Conservation (phyloP, 139 green algal genomes). For the Penium margaritaceum region DNA sequence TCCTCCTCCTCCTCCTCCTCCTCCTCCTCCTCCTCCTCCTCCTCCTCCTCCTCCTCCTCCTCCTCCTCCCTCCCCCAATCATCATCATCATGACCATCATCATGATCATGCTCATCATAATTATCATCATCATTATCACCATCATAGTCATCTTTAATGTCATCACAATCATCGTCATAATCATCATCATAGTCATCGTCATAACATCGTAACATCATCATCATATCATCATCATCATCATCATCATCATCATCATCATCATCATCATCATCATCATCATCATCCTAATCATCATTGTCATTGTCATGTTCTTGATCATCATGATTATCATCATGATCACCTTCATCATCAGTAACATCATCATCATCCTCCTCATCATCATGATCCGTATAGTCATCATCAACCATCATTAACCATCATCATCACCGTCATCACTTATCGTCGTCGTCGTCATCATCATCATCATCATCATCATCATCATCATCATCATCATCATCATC, state of each 20-base stretch:
- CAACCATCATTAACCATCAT: too few relatives aligned
- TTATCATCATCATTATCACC: neutral
- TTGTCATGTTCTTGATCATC: conserved; percentile 3
- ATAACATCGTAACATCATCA: conserved; percentile 11
- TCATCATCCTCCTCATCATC: conserved; percentile 3
- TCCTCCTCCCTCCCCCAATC: neutral
- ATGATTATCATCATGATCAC: conserved; percentile 3
- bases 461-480: conserved; percentile 2
- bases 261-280: conserved; percentile 5
- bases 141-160: conserved; percentile 2
- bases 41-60: neutral
- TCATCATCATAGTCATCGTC: conserved; percentile 4
- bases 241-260: conserved; percentile 7
- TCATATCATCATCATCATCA: conserved; percentile 10
- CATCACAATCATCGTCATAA: conserved; percentile 5
- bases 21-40: neutral
- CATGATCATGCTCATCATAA: conserved; percentile 2
- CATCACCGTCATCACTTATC: neutral
- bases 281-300: conserved; percentile 4
- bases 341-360: conserved; percentile 7
- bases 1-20: neutral
- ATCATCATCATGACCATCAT: neutral
- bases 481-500: conserved; percentile 13
- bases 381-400: too few relatives aligned
- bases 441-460: neutral